Base-by-base conservation (phyloP, 257 asterid genomes). In the Solanum virginianum region DNA sequence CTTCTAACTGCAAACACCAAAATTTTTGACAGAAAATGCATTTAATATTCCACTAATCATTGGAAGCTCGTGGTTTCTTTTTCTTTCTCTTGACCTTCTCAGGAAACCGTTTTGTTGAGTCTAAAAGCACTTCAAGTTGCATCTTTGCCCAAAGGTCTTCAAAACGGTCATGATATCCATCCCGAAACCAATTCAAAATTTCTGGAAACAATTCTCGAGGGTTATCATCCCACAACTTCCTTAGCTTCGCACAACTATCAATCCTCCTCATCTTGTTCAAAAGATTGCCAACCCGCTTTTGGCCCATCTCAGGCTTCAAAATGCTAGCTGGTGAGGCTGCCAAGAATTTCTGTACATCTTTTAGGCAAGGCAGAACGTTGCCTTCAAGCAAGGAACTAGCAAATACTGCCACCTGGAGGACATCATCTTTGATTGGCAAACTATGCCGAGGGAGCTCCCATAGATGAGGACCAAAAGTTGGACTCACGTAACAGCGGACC, bases 371-470 rank as follows among this genome's bases (percentile, higher is more conserved):
- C 72, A 96, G 70, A 59, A 96, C 94, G 83, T 91, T 91, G 24
- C 99, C 98, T 16, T 91, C 92, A 39, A 96, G 96, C 88, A 95
- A 89, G 47, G 94, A 84, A 83, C 86, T 91, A 80, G 93, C 91
- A 84, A 96, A 96, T 8, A 88, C 94, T 8, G 90, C 89, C 77
- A 91, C 97, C 85, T 90, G 88, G 81, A 80, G 83, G 41, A 70
- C 49, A 85, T 88, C 86, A 71, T 92, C 95, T 88, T 89, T 84
- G 43, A 91, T 91, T 51, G 95, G 97, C 85, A 91, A 32, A 84
- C 92, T 82, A 69, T 93, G 93, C 43, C 88, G 87, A 56, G 98
- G 97, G 47, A 96, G 97, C 84, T 74, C 86, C 98, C 99, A 96
- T 13, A 91, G 85, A 85, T 93, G 93, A 65, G 97, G 95, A 24